Evolutionary conservation across 2,329 filamentous ascomycete genomes (phyloP).

Genomic region (Taxawa tesnikishii): DNA sequence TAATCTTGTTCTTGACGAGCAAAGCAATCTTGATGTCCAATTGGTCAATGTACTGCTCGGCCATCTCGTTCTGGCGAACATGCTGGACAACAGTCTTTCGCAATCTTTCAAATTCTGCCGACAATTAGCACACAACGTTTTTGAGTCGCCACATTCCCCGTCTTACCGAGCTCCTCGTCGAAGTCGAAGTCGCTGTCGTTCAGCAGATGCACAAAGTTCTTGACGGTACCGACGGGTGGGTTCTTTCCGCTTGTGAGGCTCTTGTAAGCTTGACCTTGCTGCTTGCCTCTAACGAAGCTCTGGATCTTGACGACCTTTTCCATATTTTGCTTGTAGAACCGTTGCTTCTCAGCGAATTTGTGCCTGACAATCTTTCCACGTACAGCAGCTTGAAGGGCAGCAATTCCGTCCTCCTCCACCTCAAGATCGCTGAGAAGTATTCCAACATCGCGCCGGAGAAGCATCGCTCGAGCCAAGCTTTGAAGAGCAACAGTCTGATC

Average conservation of each 20-base stretch:
- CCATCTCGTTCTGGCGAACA: conserved; percentile 90
- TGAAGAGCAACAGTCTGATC: conserved; percentile 60
- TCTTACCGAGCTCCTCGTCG: conserved; percentile 70
- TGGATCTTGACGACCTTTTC: conserved; percentile 98
- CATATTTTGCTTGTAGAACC: conserved; percentile 93
- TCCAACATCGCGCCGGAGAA: conserved; percentile 62
- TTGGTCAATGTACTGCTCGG: conserved; percentile 96
- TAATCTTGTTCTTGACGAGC: conserved; percentile 98
- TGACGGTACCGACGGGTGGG: conserved; percentile 89
- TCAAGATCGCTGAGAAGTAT: conserved; percentile 66
- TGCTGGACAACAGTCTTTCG: conserved; percentile 95
- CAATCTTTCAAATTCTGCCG: conserved; percentile 75
- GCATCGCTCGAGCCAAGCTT: conserved; percentile 63
- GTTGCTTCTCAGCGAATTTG: conserved; percentile 71
- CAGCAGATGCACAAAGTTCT: conserved; percentile 93
- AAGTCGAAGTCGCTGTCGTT: conserved; percentile 99
- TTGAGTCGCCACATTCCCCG: neutral
- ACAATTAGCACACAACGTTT: conserved; percentile 12
- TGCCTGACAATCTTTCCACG: conserved; percentile 62
- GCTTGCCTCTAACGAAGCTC: conserved; percentile 86
- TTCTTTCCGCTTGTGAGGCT: conserved; percentile 93
- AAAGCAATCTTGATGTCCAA: conserved; percentile 98
- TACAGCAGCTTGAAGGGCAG: conserved; percentile 61
- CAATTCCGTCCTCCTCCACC: conserved; percentile 65
- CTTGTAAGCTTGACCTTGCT: conserved; percentile 97